Percentiles rank a stretch among this genome's conserved stretches.
These are phyloP conservation scores for Solanum hybrid DNA, from an alignment of 305 asterid genomes.

Conservation along the genomic window DNA sequence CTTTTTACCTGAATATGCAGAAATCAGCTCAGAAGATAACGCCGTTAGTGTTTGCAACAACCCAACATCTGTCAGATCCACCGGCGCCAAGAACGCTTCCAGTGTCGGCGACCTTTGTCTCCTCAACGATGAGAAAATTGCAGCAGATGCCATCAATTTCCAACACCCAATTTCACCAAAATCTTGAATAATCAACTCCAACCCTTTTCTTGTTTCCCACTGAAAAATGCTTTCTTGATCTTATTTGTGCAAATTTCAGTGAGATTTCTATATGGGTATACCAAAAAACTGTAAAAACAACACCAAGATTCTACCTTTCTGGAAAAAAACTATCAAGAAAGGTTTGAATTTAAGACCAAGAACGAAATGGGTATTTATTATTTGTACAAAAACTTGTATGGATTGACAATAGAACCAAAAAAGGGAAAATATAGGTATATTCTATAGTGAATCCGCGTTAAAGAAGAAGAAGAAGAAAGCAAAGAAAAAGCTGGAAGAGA, in stretches of 20 bases:
- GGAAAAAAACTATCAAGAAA: neutral
- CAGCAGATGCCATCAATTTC: constrained; percentile 67
- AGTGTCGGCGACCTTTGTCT: constrained; percentile 76
- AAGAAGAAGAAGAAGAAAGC: constrained; percentile 10
- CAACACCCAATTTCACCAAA: neutral
- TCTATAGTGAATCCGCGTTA: constrained; percentile 47
- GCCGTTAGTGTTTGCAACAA: constrained; percentile 45
- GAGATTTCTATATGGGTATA: neutral
- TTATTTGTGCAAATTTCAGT: neutral
- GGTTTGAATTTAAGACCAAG: neutral
- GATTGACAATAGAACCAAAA: neutral
- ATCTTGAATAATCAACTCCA: neutral
- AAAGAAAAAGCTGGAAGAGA: constrained; percentile 1
- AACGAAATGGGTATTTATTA: neutral
- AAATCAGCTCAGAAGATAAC: constrained; percentile 44
- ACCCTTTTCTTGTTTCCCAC: neutral
- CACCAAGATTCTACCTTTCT: neutral
- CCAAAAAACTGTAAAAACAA: neutral
- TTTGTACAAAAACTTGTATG: neutral
- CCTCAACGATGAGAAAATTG: constrained; percentile 75
- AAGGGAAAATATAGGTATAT: neutral
- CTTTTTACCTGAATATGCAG: constrained; percentile 32
- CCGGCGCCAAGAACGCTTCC: constrained; percentile 76
- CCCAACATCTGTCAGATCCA: constrained; percentile 51
- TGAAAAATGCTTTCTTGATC: neutral